Conservation (phyloP, 108 stramenopile genomes). For the Cyclostephanos tholiformis region DNA sequence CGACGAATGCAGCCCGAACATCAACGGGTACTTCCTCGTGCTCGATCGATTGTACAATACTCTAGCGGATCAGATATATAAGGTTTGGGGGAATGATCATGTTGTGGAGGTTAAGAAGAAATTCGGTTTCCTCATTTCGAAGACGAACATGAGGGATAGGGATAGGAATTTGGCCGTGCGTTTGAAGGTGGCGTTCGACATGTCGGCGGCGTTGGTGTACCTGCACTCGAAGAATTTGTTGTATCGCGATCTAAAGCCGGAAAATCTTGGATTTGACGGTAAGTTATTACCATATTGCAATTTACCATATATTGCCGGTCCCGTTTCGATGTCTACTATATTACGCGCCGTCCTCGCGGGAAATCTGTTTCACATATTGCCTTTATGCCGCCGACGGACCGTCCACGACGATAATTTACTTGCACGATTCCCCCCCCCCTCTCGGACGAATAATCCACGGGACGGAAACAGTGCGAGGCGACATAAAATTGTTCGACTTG, state of each 20-base stretch:
- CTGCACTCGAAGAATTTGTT: conserved; percentile 73
- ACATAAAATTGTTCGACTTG: conserved; percentile 50
- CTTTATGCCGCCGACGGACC: too few species aligned
- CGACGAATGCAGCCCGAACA: conserved; percentile 20
- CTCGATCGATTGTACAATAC: conserved; percentile 83
- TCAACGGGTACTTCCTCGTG: conserved; percentile 69
- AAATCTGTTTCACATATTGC: too few species aligned
- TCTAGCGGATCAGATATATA: conserved; percentile 50
- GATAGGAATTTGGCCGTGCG: conserved; percentile 51
- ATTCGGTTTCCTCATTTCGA: not conserved
- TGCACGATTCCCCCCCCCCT: not conserved
- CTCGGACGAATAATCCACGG: not conserved
- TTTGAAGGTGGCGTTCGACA: conserved; percentile 76
- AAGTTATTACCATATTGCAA: too few species aligned
- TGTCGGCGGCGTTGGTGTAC: conserved; percentile 72
- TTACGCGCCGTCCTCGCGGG: too few species aligned
- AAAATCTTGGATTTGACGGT: conserved; percentile 41
- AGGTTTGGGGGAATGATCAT: conserved; percentile 28
- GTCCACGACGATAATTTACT: conserved; percentile 5
- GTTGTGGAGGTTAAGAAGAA: conserved; percentile 14
- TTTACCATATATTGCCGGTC: too few species aligned
- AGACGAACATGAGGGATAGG: too few species aligned
- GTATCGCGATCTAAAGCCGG: conserved; percentile 75
- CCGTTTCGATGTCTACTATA: too few species aligned
- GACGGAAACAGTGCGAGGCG: conserved; percentile 37